Conservation (phyloP, 106 monocot species). For the Narthecium ossifragum region DNA sequence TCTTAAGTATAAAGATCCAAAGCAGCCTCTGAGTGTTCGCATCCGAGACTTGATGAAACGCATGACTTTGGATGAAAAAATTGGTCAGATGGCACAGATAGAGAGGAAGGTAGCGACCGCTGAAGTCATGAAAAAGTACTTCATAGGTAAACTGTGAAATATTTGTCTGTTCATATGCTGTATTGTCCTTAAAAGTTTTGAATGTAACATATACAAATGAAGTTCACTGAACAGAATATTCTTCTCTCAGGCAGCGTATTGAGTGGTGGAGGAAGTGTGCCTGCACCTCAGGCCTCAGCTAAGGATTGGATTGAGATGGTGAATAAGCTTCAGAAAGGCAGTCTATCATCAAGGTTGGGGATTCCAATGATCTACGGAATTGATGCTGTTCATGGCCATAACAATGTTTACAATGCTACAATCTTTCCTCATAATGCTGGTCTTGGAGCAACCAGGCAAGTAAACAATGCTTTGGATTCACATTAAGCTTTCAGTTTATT, state of each 20-base stretch:
- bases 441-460: constrained; percentile 44
- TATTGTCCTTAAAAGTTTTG: not conserved
- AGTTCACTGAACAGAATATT: not conserved
- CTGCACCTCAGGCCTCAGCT: constrained; percentile 21
- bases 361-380: constrained; percentile 51
- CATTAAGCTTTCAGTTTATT: too few species aligned
- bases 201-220: not conserved
- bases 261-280: constrained; percentile 46
- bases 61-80: constrained; percentile 29
- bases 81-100: constrained; percentile 29
- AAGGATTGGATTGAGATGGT: constrained; percentile 38
- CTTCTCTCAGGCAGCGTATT: constrained; percentile 31
- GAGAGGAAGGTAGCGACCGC: constrained; percentile 15
- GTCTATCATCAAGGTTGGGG: constrained; percentile 32
- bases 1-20: constrained; percentile 19
- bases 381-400: constrained; percentile 46
- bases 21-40: constrained; percentile 10
- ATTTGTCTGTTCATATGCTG: not conserved
- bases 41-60: constrained; percentile 11
- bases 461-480: too few species aligned
- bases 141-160: constrained; percentile 9
- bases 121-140: constrained; percentile 19
- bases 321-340: constrained; percentile 31
- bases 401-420: constrained; percentile 40
- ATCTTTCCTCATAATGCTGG: constrained; percentile 53